Evolutionary conservation across 768 basidiomycete species (phyloP).

Genomic region (Brasilioporus rufonigricans): DNA sequence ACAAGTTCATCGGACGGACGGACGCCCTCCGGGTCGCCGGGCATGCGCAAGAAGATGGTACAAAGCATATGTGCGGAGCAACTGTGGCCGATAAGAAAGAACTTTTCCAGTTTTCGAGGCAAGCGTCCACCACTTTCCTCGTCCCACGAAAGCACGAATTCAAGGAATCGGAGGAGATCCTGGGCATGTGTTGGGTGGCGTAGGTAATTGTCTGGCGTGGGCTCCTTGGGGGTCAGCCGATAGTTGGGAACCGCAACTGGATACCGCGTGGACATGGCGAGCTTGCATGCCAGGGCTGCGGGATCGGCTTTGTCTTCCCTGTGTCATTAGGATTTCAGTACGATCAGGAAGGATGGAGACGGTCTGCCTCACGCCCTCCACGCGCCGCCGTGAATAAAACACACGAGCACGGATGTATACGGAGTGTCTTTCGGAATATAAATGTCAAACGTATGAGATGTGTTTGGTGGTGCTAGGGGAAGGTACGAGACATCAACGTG

Average conservation of each 20-base stretch:
- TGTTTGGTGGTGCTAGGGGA: slow-evolving; percentile 21
- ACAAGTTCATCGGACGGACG: slow-evolving; percentile 42
- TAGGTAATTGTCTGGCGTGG: slow-evolving; percentile 37
- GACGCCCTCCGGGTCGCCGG: slow-evolving; percentile 29
- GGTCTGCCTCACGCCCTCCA: slow-evolving; percentile 64
- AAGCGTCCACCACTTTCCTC: slow-evolving; percentile 10
- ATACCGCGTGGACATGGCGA: slow-evolving; percentile 48
- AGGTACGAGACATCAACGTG: slow-evolving; percentile 38
- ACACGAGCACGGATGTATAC: slow-evolving; percentile 44
- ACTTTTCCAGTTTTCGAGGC: slow-evolving; percentile 37
- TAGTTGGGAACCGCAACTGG: slow-evolving; percentile 78
- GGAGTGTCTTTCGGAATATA: slow-evolving; percentile 36
- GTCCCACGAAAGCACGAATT: slow-evolving; percentile 51
- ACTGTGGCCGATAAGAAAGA: slow-evolving; percentile 76
- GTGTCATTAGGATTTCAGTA: slow-evolving; percentile 9
- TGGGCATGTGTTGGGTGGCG: slow-evolving; percentile 70
- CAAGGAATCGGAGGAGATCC: slow-evolving; percentile 62
- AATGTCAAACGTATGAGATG: slow-evolving; percentile 53
- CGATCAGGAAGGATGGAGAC: not conserved
- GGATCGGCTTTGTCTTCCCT: slow-evolving; percentile 77
- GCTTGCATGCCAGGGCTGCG: slow-evolving; percentile 47
- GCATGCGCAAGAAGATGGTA: slow-evolving; percentile 60
- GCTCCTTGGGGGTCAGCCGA: slow-evolving; percentile 54
- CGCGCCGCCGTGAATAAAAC: slow-evolving; percentile 82
- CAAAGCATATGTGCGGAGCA: slow-evolving; percentile 80